Evolutionary conservation across 345 rosid genomes (phyloP), one percentile per base, ranked within the genome.

Genomic region (Passiflora organensis): DNA sequence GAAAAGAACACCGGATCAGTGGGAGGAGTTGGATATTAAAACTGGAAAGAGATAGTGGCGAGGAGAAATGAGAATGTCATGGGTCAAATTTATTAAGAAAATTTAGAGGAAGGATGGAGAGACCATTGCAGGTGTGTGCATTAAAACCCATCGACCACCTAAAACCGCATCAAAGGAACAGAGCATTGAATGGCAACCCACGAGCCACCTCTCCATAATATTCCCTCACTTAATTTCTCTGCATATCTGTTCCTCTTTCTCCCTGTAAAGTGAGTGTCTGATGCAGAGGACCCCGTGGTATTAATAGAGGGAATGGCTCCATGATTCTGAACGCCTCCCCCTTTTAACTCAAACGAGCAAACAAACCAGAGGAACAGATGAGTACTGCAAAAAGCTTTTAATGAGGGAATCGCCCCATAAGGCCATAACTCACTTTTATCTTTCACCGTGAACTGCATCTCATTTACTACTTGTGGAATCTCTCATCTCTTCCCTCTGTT

Each of bases 131-230:
- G 67, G 16, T 49, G 45, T 19, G 75, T n/a, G 79, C 70, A 75
- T 66, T 75, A 51, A 75, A 66, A 63, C 51, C 60, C 34, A 53
- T 53, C 43, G 63, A 46, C 69, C 52, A 57, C 65, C 71, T 64
- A 63, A 37, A 65, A 43, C 56, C 55, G 39, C 47, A 59, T 39
- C 60, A 20, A n/a, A 66, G 75, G 66, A 57, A 49, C 63, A 62
- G 36, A 41, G 64, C 75, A 75, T 75, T 75, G 45, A 75, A 66
- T 75, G 25, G 15, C 42, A 24, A 47, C 58, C 36, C 59, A 25
- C 52, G 28, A 68, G 42, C 43, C 66, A 48, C 56, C 42, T 44
- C 65, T 42, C 68, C 59, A 44, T 48, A 60, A 24, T 60, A 19
- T 55, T 59, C 54, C 34, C 62, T 21, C n/a, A 28, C 12, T 43